These are phyloP conservation scores for Fusarium cyanostomum DNA, from an alignment of 2,329 filamentous ascomycete species.

Conservation along the genomic window DNA sequence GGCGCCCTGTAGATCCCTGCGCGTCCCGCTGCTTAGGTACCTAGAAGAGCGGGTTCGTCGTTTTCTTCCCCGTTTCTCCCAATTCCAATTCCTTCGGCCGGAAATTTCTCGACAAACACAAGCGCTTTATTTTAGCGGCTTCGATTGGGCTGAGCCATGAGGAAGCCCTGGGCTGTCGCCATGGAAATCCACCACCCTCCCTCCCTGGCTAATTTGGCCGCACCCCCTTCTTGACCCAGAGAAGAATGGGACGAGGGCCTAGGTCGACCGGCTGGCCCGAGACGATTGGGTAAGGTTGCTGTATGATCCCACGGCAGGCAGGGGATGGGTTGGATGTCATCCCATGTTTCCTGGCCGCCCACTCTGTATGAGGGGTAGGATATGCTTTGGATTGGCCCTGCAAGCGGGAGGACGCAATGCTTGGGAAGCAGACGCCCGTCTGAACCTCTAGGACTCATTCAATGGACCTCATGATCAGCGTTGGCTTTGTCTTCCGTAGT, in stretches of 20 bases:
- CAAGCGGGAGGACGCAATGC: slow-evolving; percentile 11
- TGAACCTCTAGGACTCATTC: not conserved
- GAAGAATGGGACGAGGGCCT: slow-evolving; percentile 23
- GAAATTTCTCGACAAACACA: slow-evolving; percentile 24
- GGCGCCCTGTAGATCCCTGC: slow-evolving; percentile 28
- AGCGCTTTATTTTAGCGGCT: slow-evolving; percentile 18
- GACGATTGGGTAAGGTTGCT: slow-evolving; percentile 1
- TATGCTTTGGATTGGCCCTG: slow-evolving; percentile 25
- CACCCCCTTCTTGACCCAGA: slow-evolving; percentile 23
- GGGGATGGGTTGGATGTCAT: slow-evolving; percentile 2
- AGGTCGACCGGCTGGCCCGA: slow-evolving; percentile 17
- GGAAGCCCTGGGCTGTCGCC: not conserved
- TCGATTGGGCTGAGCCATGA: not conserved
- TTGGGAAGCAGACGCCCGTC: not conserved
- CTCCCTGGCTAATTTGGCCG: slow-evolving; percentile 34
- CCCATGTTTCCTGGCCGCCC: slow-evolving; percentile 3
- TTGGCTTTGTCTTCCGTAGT: slow-evolving; percentile 9
- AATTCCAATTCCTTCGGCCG: not conserved
- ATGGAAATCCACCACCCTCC: slow-evolving; percentile 16
- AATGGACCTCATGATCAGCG: slow-evolving; percentile 10
- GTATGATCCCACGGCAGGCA: not conserved
- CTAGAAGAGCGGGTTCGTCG: not conserved
- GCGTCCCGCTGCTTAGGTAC: not conserved
- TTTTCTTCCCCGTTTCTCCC: slow-evolving; percentile 4
- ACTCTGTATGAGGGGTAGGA: slow-evolving; percentile 29